Evolutionary conservation across 1,139 yeast species (phyloP).

Genomic region (Lodderomyces oxycetoniae): DNA sequence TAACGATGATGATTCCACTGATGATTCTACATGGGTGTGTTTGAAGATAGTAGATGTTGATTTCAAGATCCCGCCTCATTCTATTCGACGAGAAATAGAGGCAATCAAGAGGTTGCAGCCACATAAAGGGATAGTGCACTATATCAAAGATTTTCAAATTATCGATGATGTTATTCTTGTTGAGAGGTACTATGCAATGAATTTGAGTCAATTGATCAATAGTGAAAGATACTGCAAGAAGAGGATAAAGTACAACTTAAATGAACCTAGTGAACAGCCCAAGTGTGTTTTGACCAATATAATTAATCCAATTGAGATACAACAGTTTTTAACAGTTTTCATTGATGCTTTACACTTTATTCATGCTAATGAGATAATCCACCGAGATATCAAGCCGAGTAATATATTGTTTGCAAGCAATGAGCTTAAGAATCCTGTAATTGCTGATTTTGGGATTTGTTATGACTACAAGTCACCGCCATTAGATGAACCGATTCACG

Average conservation of each 20-base stretch:
- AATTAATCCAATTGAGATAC: slow-evolving; percentile 11
- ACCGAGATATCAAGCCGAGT: slow-evolving; percentile 81
- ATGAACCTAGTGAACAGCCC: slow-evolving; percentile 2
- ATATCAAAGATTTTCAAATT: slow-evolving; percentile 20
- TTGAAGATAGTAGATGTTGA: slow-evolving; percentile 40
- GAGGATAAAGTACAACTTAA: slow-evolving; percentile 9
- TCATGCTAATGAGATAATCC: slow-evolving; percentile 60
- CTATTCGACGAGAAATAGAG: slow-evolving; percentile 29
- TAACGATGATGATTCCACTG: background rate
- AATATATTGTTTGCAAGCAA: slow-evolving; percentile 54
- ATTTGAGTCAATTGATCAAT: slow-evolving; percentile 21
- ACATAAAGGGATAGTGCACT: slow-evolving; percentile 17
- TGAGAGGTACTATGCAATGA: slow-evolving; percentile 28
- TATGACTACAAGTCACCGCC: slow-evolving; percentile 26
- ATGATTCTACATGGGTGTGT: slow-evolving; percentile 21
- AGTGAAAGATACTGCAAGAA: slow-evolving; percentile 11
- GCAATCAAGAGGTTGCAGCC: slow-evolving; percentile 19
- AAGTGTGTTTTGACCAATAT: slow-evolving; percentile 7
- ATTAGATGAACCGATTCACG: slow-evolving; percentile 25
- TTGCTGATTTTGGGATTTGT: slow-evolving; percentile 81
- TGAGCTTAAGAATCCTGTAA: slow-evolving; percentile 32
- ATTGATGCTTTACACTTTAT: slow-evolving; percentile 22
- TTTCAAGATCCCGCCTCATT: slow-evolving; percentile 35
- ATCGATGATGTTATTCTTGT: slow-evolving; percentile 35
- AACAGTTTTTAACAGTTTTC: slow-evolving; percentile 19